Evolutionary conservation across 129 eudicot genomes (phyloP).

Genomic region (Helianthus annuus): HanXRQr2.0-SUNRISE NC_035441.2:106035091-106035590

Average conservation of each 20-base stretch:
- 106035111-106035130: not conserved
- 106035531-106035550: not conserved
- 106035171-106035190: not conserved
- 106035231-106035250: not conserved
- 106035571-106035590: constrained; percentile 5
- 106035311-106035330: constrained; percentile 2
- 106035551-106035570: not conserved
- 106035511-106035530: not conserved
- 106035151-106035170: constrained; percentile 1
- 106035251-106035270: not conserved
- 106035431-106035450: not conserved
- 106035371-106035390: not conserved
- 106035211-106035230: not conserved
- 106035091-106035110: not conserved
- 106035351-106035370: not conserved
- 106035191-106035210: not conserved
- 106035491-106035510: not conserved
- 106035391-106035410: not conserved
- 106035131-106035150: constrained; percentile 9
- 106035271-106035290: not conserved
- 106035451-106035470: not conserved
- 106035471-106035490: not conserved
- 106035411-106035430: not conserved
- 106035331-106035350: constrained; percentile 1
- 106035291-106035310: not conserved